A percentile compares a stretch with the other conserved stretches of the same genome.
These are phyloP conservation scores for Sclerotinia sclerotiorum DNA, from an alignment of 2,329 filamentous ascomycete genomes.

Conservation along the genomic window DNA sequence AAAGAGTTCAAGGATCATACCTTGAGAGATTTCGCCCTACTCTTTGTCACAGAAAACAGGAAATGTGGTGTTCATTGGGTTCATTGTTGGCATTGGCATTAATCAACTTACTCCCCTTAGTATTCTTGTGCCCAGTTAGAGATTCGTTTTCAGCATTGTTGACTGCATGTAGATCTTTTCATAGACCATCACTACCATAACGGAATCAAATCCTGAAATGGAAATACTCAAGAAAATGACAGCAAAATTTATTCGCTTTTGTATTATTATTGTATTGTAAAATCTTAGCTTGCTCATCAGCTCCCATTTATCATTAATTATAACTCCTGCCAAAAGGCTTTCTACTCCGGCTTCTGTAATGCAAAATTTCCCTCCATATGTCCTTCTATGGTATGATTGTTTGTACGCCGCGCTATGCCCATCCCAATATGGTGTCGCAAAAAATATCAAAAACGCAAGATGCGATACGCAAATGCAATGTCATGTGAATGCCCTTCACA, in stretches of 20 bases:
- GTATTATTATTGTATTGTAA: slow-evolving; percentile 2
- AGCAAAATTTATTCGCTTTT: neutral
- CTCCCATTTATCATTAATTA: slow-evolving; percentile 8
- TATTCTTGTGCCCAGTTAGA: too few relatives aligned
- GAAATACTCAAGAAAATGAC: neutral
- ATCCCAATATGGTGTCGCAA: neutral
- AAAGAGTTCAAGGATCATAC: neutral
- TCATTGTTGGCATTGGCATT: neutral
- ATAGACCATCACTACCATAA: too few relatives aligned
- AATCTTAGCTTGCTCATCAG: too few relatives aligned
- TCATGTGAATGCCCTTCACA: neutral
- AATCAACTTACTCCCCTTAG: neutral
- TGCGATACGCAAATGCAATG: slow-evolving; percentile 10
- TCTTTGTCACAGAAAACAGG: neutral
- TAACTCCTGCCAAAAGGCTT: slow-evolving; percentile 4
- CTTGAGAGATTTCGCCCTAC: neutral
- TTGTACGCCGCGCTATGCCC: slow-evolving; percentile 21
- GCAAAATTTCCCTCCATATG: slow-evolving; percentile 18
- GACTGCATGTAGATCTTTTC: too few relatives aligned
- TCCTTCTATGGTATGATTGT: slow-evolving; percentile 8
- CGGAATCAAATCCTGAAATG: too few relatives aligned
- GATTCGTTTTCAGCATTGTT: too few relatives aligned
- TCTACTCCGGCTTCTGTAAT: slow-evolving; percentile 6
- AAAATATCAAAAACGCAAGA: slow-evolving; percentile 12
- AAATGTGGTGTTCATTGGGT: neutral